Evolutionary conservation across 2,329 filamentous ascomycete genomes (phyloP), one percentile per base, ranked within the genome.

Genomic region (Waltergamsia citrina): DNA sequence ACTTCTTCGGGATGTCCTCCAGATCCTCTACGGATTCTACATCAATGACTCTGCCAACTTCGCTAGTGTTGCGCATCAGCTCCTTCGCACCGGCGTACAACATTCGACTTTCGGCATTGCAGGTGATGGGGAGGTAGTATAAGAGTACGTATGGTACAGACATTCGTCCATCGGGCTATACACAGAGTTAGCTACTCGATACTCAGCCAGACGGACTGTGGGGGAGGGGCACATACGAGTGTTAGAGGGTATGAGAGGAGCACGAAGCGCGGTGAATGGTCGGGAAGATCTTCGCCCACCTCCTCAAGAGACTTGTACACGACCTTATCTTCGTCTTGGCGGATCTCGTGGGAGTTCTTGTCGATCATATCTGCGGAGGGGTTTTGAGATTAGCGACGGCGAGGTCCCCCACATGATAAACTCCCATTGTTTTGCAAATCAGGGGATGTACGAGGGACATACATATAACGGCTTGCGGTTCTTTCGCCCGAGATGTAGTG

Each of bases 41-140:
- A 57, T 96, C 90, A 41, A 98, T 74, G 18, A 96, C 81, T 45
- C 75, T 77, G 35, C 82, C 81, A n/a, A 87, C 88, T 63, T 95
- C 87, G 38, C 85, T 85, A 35, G 85, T 93, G 52, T 85, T 94
- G 43, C 88, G 78, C 81, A 96, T 87, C 56, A 96, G 62, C 63
- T 98, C 92, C 61, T 95, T 94, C 28, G 92, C 92, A 25, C 88
- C 84, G 20, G 92, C 92, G 56, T 96, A 98, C 53, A 92, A 66
- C 92, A 96, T 96, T 46, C 85, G 78, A 52, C 83, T 67, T 52
- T 88, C 84, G 45, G 72, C 76, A 56, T 94, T 95, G 63, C 85
- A 92, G 32, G 90, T 95, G 33, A 81, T 82, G 7, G 92, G 92
- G 16, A 96, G 77, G 63, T 94, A 96, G 67, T 94, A 95, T 16